A percentile compares a stretch with the other conserved stretches of the same genome.
These are phyloP conservation scores for Tetradesmus obliquus DNA, from an alignment of 139 green algal genomes.

Conservation along the genomic window DNA sequence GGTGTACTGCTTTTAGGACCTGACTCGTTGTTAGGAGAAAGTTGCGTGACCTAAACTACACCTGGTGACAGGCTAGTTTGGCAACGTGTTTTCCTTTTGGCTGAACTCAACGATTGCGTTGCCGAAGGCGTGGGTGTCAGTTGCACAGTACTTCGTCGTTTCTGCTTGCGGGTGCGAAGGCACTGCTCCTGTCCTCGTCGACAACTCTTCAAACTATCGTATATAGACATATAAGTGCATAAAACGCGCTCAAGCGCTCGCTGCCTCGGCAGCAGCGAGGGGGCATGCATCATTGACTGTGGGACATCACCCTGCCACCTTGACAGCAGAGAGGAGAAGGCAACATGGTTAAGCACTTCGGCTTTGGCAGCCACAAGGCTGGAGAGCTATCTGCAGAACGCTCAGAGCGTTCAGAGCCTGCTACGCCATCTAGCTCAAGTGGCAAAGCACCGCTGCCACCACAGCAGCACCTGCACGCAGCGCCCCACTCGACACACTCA, in stretches of 20 bases:
- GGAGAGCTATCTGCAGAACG: not conserved
- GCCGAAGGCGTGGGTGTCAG: not conserved
- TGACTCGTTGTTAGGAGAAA: not conserved
- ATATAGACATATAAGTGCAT: not conserved
- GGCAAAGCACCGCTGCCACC: not conserved
- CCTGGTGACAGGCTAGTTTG: not conserved
- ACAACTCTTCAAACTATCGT: not conserved
- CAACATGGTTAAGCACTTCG: not conserved
- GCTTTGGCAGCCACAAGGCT: not conserved
- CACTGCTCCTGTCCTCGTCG: not conserved
- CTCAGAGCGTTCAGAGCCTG: not conserved
- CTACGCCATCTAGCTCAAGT: not conserved
- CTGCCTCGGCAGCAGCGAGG: not conserved
- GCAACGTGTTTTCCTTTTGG: no score
- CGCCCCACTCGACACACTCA: not conserved
- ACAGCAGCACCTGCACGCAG: not conserved
- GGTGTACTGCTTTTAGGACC: not conserved
- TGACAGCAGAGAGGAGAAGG: not conserved
- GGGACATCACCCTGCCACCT: not conserved
- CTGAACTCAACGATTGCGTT: not conserved
- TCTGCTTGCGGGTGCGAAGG: not conserved
- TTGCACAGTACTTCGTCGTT: slow-evolving; percentile 6
- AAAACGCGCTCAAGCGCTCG: not conserved
- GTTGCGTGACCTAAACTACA: not conserved
- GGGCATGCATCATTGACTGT: not conserved